phyloP scores from a whole-genome alignment of 2,329 filamentous ascomycete species.

The Bipolaris bicolor region DNA sequence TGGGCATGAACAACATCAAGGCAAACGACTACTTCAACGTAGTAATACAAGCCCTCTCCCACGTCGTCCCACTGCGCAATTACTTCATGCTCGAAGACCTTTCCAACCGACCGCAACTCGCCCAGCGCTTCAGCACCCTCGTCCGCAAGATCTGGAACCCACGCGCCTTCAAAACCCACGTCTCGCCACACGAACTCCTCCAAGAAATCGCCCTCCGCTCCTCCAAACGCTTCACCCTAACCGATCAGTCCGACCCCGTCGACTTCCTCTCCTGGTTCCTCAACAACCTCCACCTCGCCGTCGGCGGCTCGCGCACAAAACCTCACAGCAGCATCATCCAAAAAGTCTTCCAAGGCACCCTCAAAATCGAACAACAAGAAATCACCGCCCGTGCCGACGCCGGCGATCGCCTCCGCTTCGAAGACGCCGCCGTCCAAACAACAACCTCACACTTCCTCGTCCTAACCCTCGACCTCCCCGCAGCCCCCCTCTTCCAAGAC shows the following conservation, averaged over 20 bases:
- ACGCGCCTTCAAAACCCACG: constrained; percentile 92
- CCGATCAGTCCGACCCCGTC: constrained; percentile 89
- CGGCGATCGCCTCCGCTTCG: constrained; percentile 86
- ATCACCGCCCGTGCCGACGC: constrained; percentile 91
- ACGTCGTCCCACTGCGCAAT: constrained; percentile 87
- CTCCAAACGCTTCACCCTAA: constrained; percentile 90
- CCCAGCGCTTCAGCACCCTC: constrained; percentile 84
- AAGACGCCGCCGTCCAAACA: constrained; percentile 84
- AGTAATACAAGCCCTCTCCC: constrained; percentile 86
- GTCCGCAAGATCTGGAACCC: constrained; percentile 98
- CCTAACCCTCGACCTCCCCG: constrained; percentile 88
- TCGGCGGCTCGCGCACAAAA: constrained; percentile 88
- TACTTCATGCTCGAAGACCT: constrained; percentile 90
- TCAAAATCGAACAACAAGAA: constrained; percentile 90
- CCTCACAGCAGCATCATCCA: constrained; percentile 87
- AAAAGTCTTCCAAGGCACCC: constrained; percentile 87
- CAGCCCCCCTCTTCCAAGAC: constrained; percentile 94
- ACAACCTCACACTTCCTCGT: constrained; percentile 84
- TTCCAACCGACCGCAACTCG: constrained; percentile 75
- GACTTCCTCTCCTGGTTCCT: constrained; percentile 98
- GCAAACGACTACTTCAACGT: constrained; percentile 99
- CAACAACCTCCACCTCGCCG: constrained; percentile 89
- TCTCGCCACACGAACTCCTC: constrained; percentile 94
- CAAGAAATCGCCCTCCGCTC: constrained; percentile 92
- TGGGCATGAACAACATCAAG: constrained; percentile 99